A percentile compares a stretch with the other conserved stretches of the same genome.
phyloP scores from a whole-genome alignment of 1,284 basidiomycete genomes.

The Marasmius sp. region DNA sequence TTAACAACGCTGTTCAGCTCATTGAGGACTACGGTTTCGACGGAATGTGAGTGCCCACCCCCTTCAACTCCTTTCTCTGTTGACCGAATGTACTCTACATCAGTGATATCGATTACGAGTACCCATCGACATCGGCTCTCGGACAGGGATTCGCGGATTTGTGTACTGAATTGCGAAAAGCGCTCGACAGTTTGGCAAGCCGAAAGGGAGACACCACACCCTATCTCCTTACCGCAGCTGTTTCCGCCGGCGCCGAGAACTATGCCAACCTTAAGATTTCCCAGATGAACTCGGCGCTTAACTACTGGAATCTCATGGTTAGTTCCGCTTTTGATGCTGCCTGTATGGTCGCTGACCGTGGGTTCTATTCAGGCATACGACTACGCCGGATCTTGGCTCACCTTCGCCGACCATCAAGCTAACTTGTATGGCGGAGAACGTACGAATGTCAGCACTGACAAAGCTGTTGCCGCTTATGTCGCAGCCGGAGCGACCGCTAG shows the following conservation, averaged over 20 bases:
- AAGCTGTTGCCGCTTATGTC: conserved; percentile 67
- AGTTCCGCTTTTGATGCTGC: conserved; percentile 8
- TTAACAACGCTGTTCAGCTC: conserved; percentile 66
- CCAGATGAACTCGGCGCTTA: conserved; percentile 75
- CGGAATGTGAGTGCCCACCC: conserved; percentile 58
- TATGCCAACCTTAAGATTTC: conserved; percentile 65
- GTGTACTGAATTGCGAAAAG: conserved; percentile 53
- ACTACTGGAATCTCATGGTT: conserved; percentile 94
- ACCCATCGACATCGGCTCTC: conserved; percentile 48
- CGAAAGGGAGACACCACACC: conserved; percentile 60
- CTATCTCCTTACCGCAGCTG: conserved; percentile 59
- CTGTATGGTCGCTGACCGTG: neutral
- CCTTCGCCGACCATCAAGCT: conserved; percentile 75
- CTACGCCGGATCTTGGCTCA: conserved; percentile 72
- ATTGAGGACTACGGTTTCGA: conserved; percentile 89
- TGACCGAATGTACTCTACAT: neutral
- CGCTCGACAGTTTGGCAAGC: conserved; percentile 49
- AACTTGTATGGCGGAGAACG: conserved; percentile 71
- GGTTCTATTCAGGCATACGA: conserved; percentile 62
- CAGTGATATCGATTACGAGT: conserved; percentile 74
- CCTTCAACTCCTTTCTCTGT: neutral
- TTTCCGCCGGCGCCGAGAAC: conserved; percentile 66
- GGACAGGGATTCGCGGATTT: conserved; percentile 63
- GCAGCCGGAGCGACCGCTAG: conserved; percentile 64
- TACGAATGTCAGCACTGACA: conserved; percentile 69